Evolutionary conservation across 805 yeast genomes (phyloP), one percentile per base, ranked within the genome.

Genomic region (Wickerhamiella cacticola): DNA sequence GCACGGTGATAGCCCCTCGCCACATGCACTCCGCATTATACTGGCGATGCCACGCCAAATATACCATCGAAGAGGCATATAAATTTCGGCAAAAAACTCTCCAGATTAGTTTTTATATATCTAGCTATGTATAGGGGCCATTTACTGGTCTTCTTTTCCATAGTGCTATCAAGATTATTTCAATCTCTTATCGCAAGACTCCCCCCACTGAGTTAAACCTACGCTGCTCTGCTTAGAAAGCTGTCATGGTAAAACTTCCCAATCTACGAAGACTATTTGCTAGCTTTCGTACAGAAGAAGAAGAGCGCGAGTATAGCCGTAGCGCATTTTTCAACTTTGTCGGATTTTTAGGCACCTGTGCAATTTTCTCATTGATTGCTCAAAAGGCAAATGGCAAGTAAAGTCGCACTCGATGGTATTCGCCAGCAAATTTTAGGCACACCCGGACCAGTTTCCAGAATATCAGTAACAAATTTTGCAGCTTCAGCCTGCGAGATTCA

Each of bases 211-310:
- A n/a, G 12, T 25, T 7, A 8, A 25, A n/a, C 28, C 18, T 23
- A 13, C 26, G 23, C 6, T 6, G n/a, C n/a, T n/a, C n/a, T n/a
- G n/a, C n/a, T n/a, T n/a, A n/a, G n/a, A n/a, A n/a, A 9, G 19
- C 35, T 19, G n/a, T n/a, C 31, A 44, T 44, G 41, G 28, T 24
- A 24, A 23, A 44, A 22, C 67, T 85, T 39, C 86, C 83, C 39
- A 84, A 86, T 58, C 74, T 86, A 38, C 66, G 95, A 42, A 68
- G 84, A 49, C 80, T 85, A 38, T 85, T 85, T 59, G 78, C 87
- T 19, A 80, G 92, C 3, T 84, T 85, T 58, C 66, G 95, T 16
- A 76, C 92, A 2, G 94, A 84, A 53, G 94, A 85, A 55, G 95
- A 85, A 56, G 95, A 86, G 61, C 67, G 88, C 45, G 67, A 70